Percentiles rank a stretch among this genome's conserved stretches.
phyloP scores from a whole-genome alignment of 345 rosid species.

The Geranium rotundifolium region DNA sequence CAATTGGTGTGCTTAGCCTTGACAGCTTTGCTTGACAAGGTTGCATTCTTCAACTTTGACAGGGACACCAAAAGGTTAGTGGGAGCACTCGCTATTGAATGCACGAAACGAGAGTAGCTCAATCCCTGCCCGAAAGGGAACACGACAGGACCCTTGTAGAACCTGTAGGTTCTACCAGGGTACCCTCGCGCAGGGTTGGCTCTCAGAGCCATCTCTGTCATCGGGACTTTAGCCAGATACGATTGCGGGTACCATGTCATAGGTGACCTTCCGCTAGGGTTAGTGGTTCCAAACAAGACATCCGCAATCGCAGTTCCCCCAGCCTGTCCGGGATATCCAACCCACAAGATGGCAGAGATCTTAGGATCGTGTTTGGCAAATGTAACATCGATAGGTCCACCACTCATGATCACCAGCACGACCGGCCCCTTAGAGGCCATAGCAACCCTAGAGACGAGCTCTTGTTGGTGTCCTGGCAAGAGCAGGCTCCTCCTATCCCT shows the following conservation, averaged over 20 bases:
- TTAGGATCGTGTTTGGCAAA: constrained; percentile 71
- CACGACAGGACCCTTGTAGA: constrained; percentile 86
- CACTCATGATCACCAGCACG: constrained; percentile 61
- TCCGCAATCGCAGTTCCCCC: constrained; percentile 92
- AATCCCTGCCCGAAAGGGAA: constrained; percentile 75
- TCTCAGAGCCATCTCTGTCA: constrained; percentile 84
- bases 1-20: constrained; percentile 54
- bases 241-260: constrained; percentile 92
- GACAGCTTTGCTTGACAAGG: constrained; percentile 25
- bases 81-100: constrained; percentile 36
- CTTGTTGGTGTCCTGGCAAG: constrained; percentile 68
- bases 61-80: constrained; percentile 27
- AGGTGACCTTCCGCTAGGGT: constrained; percentile 94
- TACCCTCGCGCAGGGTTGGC: constrained; percentile 40
- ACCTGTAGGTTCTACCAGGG: constrained; percentile 88
- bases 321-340: constrained; percentile 94
- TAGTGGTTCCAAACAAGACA: constrained; percentile 59
- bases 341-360: constrained; percentile 76
- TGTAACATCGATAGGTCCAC: constrained; percentile 76
- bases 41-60: constrained; percentile 24
- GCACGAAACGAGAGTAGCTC: constrained; percentile 49
- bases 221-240: constrained; percentile 59
- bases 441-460: constrained; percentile 71
- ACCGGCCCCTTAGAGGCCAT: constrained; percentile 61
- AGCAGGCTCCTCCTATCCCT: constrained; percentile 56